Conservation (phyloP, 768 basidiomycete genomes). For the Podaxis mareebaensis region DNA sequence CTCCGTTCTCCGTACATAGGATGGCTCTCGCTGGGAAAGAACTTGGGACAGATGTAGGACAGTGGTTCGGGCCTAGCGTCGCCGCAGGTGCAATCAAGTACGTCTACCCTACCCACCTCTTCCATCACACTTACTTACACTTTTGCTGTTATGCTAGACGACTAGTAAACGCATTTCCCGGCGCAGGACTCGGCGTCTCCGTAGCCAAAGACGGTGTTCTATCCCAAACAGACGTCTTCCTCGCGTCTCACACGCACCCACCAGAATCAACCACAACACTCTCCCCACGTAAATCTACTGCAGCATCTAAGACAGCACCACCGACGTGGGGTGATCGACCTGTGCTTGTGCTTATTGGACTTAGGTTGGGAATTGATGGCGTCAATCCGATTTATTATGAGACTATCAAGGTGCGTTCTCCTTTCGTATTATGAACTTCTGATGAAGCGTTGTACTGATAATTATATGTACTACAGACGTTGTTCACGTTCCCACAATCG, state of each 20-base stretch:
- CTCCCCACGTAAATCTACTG: conserved; percentile 1
- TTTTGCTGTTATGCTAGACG: conserved; percentile 42
- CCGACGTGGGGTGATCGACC: conserved; percentile 76
- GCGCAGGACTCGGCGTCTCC: conserved; percentile 77
- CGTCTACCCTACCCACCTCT: conserved; percentile 21
- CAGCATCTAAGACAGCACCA: neutral
- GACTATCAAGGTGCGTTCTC: conserved; percentile 49
- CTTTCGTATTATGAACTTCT: neutral
- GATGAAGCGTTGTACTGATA: neutral
- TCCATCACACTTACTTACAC: neutral
- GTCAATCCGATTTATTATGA: conserved; percentile 96
- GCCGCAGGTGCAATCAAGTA: conserved; percentile 97
- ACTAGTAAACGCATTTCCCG: conserved; percentile 77
- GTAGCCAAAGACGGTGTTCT: conserved; percentile 82
- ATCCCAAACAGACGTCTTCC: conserved; percentile 84
- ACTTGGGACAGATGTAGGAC: conserved; percentile 91
- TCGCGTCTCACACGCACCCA: conserved; percentile 57
- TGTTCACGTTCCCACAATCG: conserved; percentile 93
- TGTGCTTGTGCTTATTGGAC: conserved; percentile 84
- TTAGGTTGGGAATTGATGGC: conserved; percentile 86
- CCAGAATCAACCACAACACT: conserved; percentile 30
- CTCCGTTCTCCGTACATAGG: conserved; percentile 93
- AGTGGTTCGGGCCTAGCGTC: conserved; percentile 98
- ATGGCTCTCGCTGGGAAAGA: conserved; percentile 96
- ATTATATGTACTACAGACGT: conserved; percentile 42